Evolutionary conservation across 352 stramenopile genomes (phyloP).

Genomic region (Phytophthora kernoviae): DNA sequence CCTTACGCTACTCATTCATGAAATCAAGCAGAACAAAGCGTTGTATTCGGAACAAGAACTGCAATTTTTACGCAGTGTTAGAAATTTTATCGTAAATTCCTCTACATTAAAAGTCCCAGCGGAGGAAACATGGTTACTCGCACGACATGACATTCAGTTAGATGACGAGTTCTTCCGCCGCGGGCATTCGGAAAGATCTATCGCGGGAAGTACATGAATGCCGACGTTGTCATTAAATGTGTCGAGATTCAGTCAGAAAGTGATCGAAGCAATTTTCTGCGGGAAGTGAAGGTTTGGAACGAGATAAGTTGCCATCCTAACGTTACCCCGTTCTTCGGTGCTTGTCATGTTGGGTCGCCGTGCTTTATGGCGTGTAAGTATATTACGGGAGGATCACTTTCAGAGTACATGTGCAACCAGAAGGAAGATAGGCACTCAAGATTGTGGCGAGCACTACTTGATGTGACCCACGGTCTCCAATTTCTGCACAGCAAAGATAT

Average conservation of each 20-base stretch:
- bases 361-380: constrained; percentile 15
- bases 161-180: not conserved
- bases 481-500: constrained; percentile 10
- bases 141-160: not conserved
- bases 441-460: constrained; percentile 5
- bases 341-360: constrained; percentile 4
- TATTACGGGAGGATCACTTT: constrained; percentile 3
- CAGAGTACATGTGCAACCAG: constrained; percentile 3
- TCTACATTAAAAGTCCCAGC: not conserved
- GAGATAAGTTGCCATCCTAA: constrained; percentile 6
- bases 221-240: constrained; percentile 5
- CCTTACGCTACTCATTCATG: constrained; percentile 1
- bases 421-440: not conserved
- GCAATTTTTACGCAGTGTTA: not conserved
- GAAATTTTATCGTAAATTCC: not conserved
- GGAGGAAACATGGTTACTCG: constrained; percentile 6
- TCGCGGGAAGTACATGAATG: constrained; percentile 1
- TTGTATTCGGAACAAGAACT: constrained; percentile 2
- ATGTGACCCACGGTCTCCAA: constrained; percentile 8
- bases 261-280: constrained; percentile 9
- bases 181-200: constrained; percentile 6
- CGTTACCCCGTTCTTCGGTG: constrained; percentile 8
- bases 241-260: constrained; percentile 7
- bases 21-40: constrained; percentile 2
- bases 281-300: constrained; percentile 12